Percentiles rank a stretch among this genome's conserved stretches.
Conservation (phyloP, 73 alveolate genomes). For the Paramecium tetraurelia region DNA sequence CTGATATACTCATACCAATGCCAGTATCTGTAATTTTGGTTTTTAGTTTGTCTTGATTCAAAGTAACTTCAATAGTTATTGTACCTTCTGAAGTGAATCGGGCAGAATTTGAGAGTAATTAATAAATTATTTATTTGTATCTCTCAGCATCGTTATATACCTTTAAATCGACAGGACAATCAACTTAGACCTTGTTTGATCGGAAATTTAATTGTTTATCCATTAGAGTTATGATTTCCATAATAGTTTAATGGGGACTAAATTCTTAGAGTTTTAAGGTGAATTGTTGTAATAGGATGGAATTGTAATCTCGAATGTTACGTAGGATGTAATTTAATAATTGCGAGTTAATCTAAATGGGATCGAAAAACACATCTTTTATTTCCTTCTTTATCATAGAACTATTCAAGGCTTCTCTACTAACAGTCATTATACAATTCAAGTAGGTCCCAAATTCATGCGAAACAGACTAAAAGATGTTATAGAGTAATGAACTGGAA, state of each 20-base stretch:
- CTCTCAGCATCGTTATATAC: slow-evolving; percentile 15
- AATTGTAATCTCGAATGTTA: slow-evolving; percentile 13
- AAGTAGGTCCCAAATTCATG: slow-evolving; percentile 44
- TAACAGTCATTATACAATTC: not conserved
- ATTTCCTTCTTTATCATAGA: not conserved
- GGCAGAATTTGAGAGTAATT: slow-evolving; percentile 10
- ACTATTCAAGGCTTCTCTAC: not conserved
- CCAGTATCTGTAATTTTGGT: not conserved
- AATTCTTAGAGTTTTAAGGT: not conserved
- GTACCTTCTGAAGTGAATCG: slow-evolving; percentile 4
- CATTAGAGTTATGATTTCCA: not conserved
- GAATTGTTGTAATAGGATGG: not conserved
- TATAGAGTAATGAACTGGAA: not conserved
- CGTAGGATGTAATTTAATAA: not conserved
- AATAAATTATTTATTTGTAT: not conserved
- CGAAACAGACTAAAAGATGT: slow-evolving; percentile 9
- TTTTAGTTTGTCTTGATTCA: not conserved
- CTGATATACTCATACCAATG: not conserved
- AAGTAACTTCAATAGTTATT: not conserved
- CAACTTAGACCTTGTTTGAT: not conserved
- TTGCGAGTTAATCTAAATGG: not conserved
- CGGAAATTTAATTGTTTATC: not conserved
- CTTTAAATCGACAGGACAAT: not conserved
- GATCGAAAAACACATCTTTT: not conserved
- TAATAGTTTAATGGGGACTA: not conserved